Evolutionary conservation across 306 rosid genomes (phyloP).

Genomic region (Bauhinia variegata): DNA sequence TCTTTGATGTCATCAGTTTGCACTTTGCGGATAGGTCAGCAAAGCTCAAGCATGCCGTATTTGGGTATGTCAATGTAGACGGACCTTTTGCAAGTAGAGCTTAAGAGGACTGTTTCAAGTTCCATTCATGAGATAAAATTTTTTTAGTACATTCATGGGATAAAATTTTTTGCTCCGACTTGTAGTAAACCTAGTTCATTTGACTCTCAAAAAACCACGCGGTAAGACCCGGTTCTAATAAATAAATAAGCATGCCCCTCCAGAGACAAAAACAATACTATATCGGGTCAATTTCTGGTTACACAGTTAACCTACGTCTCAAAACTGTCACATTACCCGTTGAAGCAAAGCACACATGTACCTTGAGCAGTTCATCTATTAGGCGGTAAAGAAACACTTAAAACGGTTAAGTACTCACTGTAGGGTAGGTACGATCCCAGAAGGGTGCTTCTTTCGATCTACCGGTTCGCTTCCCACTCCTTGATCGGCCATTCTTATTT

Average conservation of each 20-base stretch:
- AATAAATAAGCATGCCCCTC: too few species aligned
- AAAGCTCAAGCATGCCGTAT: not conserved
- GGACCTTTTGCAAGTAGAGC: slow-evolving; percentile 2
- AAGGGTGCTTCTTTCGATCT: slow-evolving; percentile 84
- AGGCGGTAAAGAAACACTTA: slow-evolving; percentile 3
- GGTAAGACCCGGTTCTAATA: too few species aligned
- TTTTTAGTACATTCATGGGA: too few species aligned
- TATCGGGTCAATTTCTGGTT: not conserved
- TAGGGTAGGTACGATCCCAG: slow-evolving; percentile 92
- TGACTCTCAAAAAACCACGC: too few species aligned
- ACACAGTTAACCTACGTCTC: not conserved
- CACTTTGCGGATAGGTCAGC: not conserved
- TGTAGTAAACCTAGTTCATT: too few species aligned
- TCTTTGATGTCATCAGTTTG: too few species aligned
- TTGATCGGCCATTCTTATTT: slow-evolving; percentile 74
- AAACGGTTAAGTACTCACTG: slow-evolving; percentile 69
- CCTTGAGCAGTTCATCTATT: not conserved
- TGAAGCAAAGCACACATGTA: not conserved
- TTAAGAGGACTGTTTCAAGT: slow-evolving; percentile 1
- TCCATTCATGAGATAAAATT: too few species aligned
- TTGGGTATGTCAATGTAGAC: not conserved
- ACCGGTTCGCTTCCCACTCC: slow-evolving; percentile 83
- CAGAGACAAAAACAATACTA: not conserved
- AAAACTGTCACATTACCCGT: not conserved
- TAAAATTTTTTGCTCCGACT: too few species aligned